Percentiles rank a stretch among this genome's conserved stretches.
Conservation (phyloP, 176 grass and related monocot genomes). For the Eleusine indica region DNA sequence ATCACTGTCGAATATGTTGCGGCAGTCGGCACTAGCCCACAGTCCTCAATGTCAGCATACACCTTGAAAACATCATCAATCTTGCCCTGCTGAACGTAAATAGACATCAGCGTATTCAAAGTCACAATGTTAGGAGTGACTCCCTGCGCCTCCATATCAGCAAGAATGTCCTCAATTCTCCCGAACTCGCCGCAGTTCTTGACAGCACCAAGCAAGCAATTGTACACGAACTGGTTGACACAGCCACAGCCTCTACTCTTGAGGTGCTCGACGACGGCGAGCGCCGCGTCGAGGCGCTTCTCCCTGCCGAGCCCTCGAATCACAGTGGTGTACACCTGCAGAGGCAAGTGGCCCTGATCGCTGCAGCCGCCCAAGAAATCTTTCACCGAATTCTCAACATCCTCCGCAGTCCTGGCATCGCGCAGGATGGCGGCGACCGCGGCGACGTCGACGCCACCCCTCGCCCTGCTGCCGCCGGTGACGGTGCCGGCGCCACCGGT, state of each 20-base stretch:
- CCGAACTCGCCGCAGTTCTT: conserved; percentile 57
- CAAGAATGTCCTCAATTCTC: conserved; percentile 48
- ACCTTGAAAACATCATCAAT: conserved; percentile 58
- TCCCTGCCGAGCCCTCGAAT: conserved; percentile 63
- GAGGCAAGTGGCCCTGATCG: conserved; percentile 43
- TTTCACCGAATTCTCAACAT: conserved; percentile 49
- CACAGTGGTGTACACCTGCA: conserved; percentile 74
- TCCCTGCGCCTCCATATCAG: conserved; percentile 74
- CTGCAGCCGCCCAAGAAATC: conserved; percentile 24
- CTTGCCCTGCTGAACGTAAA: conserved; percentile 64
- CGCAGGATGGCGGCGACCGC: conserved; percentile 51
- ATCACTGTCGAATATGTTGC: conserved; percentile 70
- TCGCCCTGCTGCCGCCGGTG: conserved; percentile 7
- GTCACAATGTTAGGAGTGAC: conserved; percentile 66
- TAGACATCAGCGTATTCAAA: conserved; percentile 77
- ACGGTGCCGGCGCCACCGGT: not conserved
- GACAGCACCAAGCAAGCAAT: conserved; percentile 71
- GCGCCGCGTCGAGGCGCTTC: conserved; percentile 61
- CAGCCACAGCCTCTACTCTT: conserved; percentile 40
- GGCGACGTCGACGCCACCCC: conserved; percentile 54
- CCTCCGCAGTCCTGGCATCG: conserved; percentile 57
- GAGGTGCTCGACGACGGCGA: conserved; percentile 72
- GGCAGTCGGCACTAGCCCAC: conserved; percentile 59
- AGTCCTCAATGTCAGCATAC: conserved; percentile 45
- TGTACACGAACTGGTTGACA: conserved; percentile 80